These are phyloP conservation scores for Escallonia rubra DNA, from an alignment of 129 eudicot genomes.

Conservation along the genomic window DNA sequence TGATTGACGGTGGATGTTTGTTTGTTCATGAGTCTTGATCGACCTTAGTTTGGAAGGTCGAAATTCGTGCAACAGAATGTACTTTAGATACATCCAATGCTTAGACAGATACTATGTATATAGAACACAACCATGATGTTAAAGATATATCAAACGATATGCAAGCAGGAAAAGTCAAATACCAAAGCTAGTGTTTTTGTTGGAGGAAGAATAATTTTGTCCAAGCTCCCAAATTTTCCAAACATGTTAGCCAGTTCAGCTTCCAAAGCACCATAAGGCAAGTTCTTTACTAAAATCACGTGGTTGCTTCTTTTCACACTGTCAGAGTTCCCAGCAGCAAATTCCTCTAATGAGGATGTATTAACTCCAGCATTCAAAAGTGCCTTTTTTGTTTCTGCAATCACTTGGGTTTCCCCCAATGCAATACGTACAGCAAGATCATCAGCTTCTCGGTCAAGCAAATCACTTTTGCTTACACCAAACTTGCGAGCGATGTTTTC, in stretches of 20 bases:
- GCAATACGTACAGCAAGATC: slow-evolving; percentile 79
- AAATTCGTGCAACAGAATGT: too few relatives aligned
- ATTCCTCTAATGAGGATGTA: slow-evolving; percentile 64
- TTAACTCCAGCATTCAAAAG: slow-evolving; percentile 84
- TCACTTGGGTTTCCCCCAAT: slow-evolving; percentile 80
- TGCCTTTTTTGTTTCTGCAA: slow-evolving; percentile 84
- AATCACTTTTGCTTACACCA: slow-evolving; percentile 77
- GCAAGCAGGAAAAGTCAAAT: slow-evolving; percentile 5
- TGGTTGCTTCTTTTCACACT: slow-evolving; percentile 79
- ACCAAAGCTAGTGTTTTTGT: slow-evolving; percentile 87
- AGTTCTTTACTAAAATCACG: slow-evolving; percentile 77
- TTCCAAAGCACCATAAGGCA: slow-evolving; percentile 85
- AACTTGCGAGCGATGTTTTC: slow-evolving; percentile 81
- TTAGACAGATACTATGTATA: too few relatives aligned
- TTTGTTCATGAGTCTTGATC: too few relatives aligned
- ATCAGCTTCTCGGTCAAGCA: slow-evolving; percentile 65
- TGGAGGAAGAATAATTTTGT: slow-evolving; percentile 81
- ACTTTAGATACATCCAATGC: too few relatives aligned
- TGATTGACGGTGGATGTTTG: too few relatives aligned
- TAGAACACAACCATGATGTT: not conserved
- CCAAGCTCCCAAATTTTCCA: slow-evolving; percentile 77
- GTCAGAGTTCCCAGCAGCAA: slow-evolving; percentile 52
- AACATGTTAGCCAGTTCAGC: slow-evolving; percentile 74
- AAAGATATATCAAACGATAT: not conserved
- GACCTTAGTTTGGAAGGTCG: too few relatives aligned